phyloP scores from a whole-genome alignment of 768 basidiomycete species.

The Serendipita sp. region DNA sequence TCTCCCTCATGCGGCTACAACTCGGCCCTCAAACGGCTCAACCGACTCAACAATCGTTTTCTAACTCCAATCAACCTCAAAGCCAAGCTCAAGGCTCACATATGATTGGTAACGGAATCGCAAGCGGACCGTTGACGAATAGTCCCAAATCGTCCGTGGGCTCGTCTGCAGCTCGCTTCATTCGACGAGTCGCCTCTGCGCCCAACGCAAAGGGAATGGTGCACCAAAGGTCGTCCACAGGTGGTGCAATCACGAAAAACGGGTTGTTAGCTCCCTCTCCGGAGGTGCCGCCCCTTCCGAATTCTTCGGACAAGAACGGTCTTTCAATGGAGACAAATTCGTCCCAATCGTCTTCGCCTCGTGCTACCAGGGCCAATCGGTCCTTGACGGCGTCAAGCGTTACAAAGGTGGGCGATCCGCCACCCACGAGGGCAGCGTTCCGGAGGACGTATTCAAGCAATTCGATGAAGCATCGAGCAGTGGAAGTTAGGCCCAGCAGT shows the following conservation, averaged over 20 bases:
- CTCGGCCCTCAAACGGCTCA: slow-evolving; percentile 7
- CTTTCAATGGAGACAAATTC: slow-evolving; percentile 63
- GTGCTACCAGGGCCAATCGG: slow-evolving; percentile 8
- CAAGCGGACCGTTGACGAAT: slow-evolving; percentile 2
- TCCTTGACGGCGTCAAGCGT: slow-evolving; percentile 8
- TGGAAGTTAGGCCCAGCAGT: slow-evolving; percentile 85
- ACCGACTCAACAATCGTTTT: slow-evolving; percentile 7
- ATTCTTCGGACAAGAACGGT: slow-evolving; percentile 35
- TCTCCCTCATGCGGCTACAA: neutral
- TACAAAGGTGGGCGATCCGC: slow-evolving; percentile 12
- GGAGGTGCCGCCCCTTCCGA: slow-evolving; percentile 31
- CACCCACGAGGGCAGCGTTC: slow-evolving; percentile 51
- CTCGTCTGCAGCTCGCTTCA: slow-evolving; percentile 56
- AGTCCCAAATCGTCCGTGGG: slow-evolving; percentile 1
- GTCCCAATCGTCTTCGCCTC: slow-evolving; percentile 41
- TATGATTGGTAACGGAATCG: neutral
- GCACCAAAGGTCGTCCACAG: slow-evolving; percentile 12
- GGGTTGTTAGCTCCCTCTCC: slow-evolving; percentile 61
- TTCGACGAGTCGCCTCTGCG: slow-evolving; percentile 89
- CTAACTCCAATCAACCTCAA: neutral
- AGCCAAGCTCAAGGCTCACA: neutral
- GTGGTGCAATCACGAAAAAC: slow-evolving; percentile 42
- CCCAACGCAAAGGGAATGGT: slow-evolving; percentile 93
- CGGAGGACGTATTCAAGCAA: slow-evolving; percentile 93
- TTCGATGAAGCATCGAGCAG: slow-evolving; percentile 52